Conservation (phyloP, 345 rosid species). For the Brassica juncea region DNA sequence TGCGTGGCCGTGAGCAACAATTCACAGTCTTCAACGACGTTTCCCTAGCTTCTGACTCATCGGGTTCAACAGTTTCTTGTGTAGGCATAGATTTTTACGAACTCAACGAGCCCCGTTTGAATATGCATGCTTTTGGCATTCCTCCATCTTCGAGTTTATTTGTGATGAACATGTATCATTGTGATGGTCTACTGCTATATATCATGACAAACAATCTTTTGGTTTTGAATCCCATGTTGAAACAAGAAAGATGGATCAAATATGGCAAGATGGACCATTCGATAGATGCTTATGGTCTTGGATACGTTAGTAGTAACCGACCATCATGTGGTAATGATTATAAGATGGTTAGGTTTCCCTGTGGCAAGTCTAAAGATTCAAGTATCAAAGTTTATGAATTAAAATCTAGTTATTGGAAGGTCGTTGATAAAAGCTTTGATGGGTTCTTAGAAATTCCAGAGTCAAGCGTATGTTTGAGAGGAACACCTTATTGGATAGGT, state of each 20-base stretch:
- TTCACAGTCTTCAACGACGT: constrained; percentile 1
- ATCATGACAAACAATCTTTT: background rate
- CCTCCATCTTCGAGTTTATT: background rate
- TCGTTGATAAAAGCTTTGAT: background rate
- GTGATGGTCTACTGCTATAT: constrained; percentile 11
- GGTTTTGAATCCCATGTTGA: constrained; percentile 2
- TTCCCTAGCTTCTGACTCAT: background rate
- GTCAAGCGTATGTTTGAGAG: constrained; percentile 4
- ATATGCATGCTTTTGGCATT: background rate
- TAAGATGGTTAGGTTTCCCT: constrained; percentile 12
- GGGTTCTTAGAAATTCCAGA: background rate
- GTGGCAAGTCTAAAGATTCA: background rate
- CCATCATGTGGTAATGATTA: background rate
- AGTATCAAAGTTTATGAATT: background rate
- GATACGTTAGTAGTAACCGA: constrained; percentile 5
- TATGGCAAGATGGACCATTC: background rate
- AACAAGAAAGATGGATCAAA: background rate
- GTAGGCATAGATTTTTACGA: background rate
- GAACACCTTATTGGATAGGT: constrained; percentile 29
- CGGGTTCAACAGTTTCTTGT: background rate
- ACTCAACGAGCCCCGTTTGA: background rate
- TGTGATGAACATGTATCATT: background rate
- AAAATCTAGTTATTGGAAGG: constrained; percentile 7
- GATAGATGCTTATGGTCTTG: constrained; percentile 9
- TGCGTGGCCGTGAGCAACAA: background rate